These are phyloP conservation scores for Aspergillus felis DNA, from an alignment of 2,329 filamentous ascomycete species.

Conservation along the genomic window DNA sequence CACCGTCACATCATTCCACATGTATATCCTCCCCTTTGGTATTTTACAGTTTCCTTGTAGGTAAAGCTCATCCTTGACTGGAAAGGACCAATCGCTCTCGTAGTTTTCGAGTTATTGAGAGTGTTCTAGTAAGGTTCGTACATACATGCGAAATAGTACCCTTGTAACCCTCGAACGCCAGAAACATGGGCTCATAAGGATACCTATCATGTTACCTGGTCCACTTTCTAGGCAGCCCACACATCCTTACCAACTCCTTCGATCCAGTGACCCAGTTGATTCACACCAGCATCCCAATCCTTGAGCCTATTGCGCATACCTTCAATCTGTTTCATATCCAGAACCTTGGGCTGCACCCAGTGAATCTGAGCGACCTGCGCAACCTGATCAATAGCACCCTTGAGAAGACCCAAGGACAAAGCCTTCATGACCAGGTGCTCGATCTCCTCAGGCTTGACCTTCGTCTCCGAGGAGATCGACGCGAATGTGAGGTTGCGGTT, in stretches of 20 bases:
- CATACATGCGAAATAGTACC: slow-evolving; percentile 11
- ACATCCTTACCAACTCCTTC: slow-evolving; percentile 91
- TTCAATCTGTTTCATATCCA: slow-evolving; percentile 92
- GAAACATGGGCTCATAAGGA: not conserved
- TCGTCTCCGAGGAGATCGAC: slow-evolving; percentile 86
- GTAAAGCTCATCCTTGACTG: not conserved
- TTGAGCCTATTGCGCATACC: slow-evolving; percentile 82
- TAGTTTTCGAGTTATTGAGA: slow-evolving; percentile 7
- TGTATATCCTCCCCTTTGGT: not conserved
- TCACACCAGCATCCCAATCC: slow-evolving; percentile 96
- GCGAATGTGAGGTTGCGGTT: slow-evolving; percentile 91
- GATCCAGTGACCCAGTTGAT: slow-evolving; percentile 95
- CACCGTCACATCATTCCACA: not conserved
- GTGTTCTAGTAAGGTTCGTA: slow-evolving; percentile 13
- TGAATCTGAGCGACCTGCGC: slow-evolving; percentile 91
- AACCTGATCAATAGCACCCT: slow-evolving; percentile 94
- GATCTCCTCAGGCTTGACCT: slow-evolving; percentile 85
- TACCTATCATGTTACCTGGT: not conserved
- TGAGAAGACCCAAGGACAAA: slow-evolving; percentile 83
- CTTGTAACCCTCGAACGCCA: not conserved
- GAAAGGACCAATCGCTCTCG: slow-evolving; percentile 1
- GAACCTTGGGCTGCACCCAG: slow-evolving; percentile 97
- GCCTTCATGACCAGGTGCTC: slow-evolving; percentile 99
- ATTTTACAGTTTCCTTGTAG: not conserved
- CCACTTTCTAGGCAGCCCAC: slow-evolving; percentile 68